phyloP scores from a whole-genome alignment of 805 yeast genomes.

The Pichia paraexigua region DNA sequence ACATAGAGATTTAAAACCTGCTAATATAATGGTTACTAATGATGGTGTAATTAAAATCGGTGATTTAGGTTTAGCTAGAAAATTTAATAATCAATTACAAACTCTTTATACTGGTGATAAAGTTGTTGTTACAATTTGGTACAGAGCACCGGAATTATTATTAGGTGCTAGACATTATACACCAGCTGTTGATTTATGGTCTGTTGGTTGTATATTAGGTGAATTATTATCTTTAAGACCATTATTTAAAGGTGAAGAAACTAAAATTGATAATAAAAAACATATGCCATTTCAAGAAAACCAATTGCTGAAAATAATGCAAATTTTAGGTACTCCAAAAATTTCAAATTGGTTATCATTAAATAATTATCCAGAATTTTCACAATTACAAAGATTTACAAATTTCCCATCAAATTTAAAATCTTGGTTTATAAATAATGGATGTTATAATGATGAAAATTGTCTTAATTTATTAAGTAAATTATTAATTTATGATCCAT shows the following conservation, averaged over 20 bases:
- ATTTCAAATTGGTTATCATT: conserved; percentile 72
- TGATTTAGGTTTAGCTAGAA: conserved; percentile 85
- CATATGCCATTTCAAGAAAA: conserved; percentile 90
- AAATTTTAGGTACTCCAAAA: conserved; percentile 87
- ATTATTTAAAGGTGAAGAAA: conserved; percentile 95
- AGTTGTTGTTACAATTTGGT: conserved; percentile 96
- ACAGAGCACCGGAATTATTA: conserved; percentile 84
- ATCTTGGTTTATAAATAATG: conserved; percentile 81
- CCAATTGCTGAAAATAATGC: conserved; percentile 84
- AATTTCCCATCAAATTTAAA: conserved; percentile 62
- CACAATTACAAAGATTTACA: conserved; percentile 49
- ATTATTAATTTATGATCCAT: conserved; percentile 77
- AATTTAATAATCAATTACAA: conserved; percentile 80
- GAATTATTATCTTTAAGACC: conserved; percentile 86
- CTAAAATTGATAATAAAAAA: conserved; percentile 89
- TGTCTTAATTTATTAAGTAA: conserved; percentile 60
- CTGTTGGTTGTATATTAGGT: conserved; percentile 90
- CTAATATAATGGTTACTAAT: conserved; percentile 90
- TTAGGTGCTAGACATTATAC: conserved; percentile 92
- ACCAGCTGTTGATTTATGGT: conserved; percentile 91
- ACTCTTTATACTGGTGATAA: conserved; percentile 86
- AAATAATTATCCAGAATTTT: conserved; percentile 77
- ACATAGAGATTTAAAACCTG: conserved; percentile 95
- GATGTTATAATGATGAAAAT: conserved; percentile 54
- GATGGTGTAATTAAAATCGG: conserved; percentile 93